A percentile compares a stretch with the other conserved stretches of the same genome.
phyloP scores from a whole-genome alignment of 805 yeast species.

The Blastobotrys muscicola region DNA sequence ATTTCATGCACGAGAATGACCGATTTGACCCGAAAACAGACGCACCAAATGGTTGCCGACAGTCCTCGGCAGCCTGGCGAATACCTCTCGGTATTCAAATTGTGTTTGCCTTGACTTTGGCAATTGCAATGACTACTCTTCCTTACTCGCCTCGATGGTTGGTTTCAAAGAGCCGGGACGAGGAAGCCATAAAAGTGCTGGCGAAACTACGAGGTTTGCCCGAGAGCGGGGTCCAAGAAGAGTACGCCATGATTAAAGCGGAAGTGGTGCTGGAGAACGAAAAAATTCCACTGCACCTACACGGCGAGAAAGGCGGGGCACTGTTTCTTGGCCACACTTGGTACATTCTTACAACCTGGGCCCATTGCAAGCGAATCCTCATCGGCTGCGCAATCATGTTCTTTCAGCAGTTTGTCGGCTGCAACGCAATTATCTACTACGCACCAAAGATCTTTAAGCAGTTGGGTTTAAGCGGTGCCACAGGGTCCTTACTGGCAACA shows the following conservation, averaged over 20 bases:
- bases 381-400: constrained; percentile 38
- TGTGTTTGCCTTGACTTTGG: constrained; percentile 37
- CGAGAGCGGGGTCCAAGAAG: too few species aligned
- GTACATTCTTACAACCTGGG: constrained; percentile 33
- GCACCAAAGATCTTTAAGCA: constrained; percentile 48
- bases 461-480: constrained; percentile 40
- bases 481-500: constrained; percentile 34
- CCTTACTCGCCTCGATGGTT: constrained; percentile 41
- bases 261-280: constrained; percentile 39
- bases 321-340: too few species aligned
- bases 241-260: constrained; percentile 1
- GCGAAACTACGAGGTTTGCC: too few species aligned
- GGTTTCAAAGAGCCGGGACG: constrained; percentile 24
- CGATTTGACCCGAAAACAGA: neutral
- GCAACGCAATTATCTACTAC: constrained; percentile 63
- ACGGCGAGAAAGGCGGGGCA: too few species aligned
- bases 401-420: constrained; percentile 64
- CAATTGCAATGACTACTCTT: constrained; percentile 25
- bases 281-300: constrained; percentile 5
- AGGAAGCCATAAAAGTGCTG: constrained; percentile 14
- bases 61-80: constrained; percentile 20
- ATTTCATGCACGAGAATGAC: neutral
- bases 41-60: neutral
- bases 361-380: constrained; percentile 29
- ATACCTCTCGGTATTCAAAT: constrained; percentile 42